Conservation (phyloP, 768 basidiomycete species). For the Gyrodon lividus region DNA sequence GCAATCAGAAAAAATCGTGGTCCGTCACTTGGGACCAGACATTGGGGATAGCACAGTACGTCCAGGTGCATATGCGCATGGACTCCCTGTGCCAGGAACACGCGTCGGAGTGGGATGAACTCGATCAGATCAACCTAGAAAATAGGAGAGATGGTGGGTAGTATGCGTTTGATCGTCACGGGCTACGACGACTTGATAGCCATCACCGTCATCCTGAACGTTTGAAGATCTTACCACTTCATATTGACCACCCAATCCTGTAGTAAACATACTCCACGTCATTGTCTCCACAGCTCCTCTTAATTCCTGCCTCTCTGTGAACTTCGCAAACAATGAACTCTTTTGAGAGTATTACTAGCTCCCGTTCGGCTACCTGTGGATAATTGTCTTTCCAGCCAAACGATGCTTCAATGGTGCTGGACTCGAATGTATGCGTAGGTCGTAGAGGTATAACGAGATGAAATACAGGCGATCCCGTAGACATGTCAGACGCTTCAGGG, state of each 20-base stretch:
- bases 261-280: slow-evolving; percentile 73
- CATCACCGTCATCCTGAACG: too few species aligned
- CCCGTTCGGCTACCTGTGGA: slow-evolving; percentile 9
- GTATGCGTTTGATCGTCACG: too few species aligned
- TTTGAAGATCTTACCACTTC: too few species aligned
- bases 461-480: slow-evolving; percentile 37
- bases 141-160: too few species aligned
- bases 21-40: too few species aligned
- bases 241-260: slow-evolving; percentile 64
- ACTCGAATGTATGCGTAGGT: slow-evolving; percentile 59
- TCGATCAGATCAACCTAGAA: too few species aligned
- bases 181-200: too few species aligned
- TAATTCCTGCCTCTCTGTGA: slow-evolving; percentile 13
- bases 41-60: too few species aligned
- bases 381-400: slow-evolving; percentile 35
- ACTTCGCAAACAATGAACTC: slow-evolving; percentile 58
- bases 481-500: slow-evolving; percentile 9
- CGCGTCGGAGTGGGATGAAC: too few species aligned
- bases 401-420: slow-evolving; percentile 52
- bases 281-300: slow-evolving; percentile 36
- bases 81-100: too few species aligned
- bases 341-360: slow-evolving; percentile 52
- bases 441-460: slow-evolving; percentile 81
- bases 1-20: too few species aligned
- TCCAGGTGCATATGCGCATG: too few species aligned